Evolutionary conservation across 1,284 basidiomycete species (phyloP), one percentile per base, ranked within the genome.

Genomic region (Trichosporon sp.): DNA sequence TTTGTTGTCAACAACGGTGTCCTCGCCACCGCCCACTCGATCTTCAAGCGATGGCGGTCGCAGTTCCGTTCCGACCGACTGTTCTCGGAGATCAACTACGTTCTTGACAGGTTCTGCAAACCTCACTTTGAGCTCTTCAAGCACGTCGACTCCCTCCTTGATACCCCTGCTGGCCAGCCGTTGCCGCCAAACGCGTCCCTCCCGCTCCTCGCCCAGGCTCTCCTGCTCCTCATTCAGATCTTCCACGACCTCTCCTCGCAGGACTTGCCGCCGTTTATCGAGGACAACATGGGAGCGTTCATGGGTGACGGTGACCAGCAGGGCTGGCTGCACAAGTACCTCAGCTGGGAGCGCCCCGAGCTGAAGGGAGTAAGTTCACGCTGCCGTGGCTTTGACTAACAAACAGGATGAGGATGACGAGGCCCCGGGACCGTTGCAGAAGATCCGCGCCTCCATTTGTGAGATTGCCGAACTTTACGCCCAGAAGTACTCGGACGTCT

Each of bases 221-320:
- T 95, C 86, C 88, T 91, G 12, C 86, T 93, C 4, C 87, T 97
- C 4, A 87, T 93, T 16, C 93, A 96, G 67, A 89, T 98, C 38
- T 99, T 92, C 85, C 91, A 96, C 78, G 97, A 99, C 83, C 89
- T 99, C 71, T 94, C 92, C 0, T 93, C 92, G 75, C 97, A 99
- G 77, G 96, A 99, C 83, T 86, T 99, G 26, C 96, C 96, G 4
- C 95, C 95, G 8, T 91, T 91, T 75, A 91, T 99, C 78, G 96
- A 99, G 80, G 96, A 99, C 80, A 87, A 91, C 59, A 90, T 97
- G 74, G 85, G 87, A 8, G 88, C 91, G 72, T 96, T 95, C 81
- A 96, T 96, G 82, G 89, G 87, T 1, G 86, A 89, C 19, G 75
- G 71, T 1, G 77, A 76, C n/a, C 75, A 78, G 26, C 77, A 80